phyloP scores from a whole-genome alignment of 306 rosid genomes.

The Lablab purpureus region DNA sequence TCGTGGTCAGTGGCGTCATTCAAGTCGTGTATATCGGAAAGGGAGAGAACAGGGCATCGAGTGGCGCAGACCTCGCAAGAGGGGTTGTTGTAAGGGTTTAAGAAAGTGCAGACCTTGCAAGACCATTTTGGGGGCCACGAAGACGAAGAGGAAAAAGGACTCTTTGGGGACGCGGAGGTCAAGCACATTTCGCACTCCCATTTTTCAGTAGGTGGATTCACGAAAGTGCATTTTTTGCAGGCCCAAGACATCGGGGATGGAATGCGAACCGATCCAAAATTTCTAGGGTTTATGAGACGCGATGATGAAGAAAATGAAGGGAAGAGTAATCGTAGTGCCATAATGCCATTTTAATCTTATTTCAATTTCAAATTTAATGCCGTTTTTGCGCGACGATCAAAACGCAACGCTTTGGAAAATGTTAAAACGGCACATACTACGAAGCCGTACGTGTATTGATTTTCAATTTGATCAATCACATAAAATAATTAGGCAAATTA shows the following conservation, averaged over 20 bases:
- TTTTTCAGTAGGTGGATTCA: slow-evolving; percentile 67
- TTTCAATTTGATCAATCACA: no score
- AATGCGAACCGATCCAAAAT: background rate
- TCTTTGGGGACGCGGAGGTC: slow-evolving; percentile 41
- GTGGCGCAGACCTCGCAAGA: slow-evolving; percentile 73
- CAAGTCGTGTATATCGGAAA: slow-evolving; percentile 67
- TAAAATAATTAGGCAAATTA: background rate
- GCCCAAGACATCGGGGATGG: slow-evolving; percentile 72
- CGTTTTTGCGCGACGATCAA: background rate
- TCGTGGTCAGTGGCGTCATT: slow-evolving; percentile 54
- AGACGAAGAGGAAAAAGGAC: slow-evolving; percentile 55
- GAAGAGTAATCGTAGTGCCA: background rate
- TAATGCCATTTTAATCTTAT: slow-evolving; percentile 39
- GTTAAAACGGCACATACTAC: slow-evolving; percentile 32
- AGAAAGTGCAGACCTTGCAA: slow-evolving; percentile 90
- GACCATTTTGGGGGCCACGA: slow-evolving; percentile 71
- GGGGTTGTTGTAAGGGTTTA: slow-evolving; percentile 69
- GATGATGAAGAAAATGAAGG: background rate
- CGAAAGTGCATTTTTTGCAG: slow-evolving; percentile 81
- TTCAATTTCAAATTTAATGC: slow-evolving; percentile 50
- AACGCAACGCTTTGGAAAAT: background rate
- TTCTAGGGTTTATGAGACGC: slow-evolving; percentile 49
- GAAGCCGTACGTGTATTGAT: background rate
- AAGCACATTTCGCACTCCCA: slow-evolving; percentile 76
- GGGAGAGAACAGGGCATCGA: slow-evolving; percentile 67